A percentile compares a stretch with the other conserved stretches of the same genome.
These are phyloP conservation scores for Jaapia argillacea DNA, from an alignment of 768 basidiomycete species.

Conservation along the genomic window DNA sequence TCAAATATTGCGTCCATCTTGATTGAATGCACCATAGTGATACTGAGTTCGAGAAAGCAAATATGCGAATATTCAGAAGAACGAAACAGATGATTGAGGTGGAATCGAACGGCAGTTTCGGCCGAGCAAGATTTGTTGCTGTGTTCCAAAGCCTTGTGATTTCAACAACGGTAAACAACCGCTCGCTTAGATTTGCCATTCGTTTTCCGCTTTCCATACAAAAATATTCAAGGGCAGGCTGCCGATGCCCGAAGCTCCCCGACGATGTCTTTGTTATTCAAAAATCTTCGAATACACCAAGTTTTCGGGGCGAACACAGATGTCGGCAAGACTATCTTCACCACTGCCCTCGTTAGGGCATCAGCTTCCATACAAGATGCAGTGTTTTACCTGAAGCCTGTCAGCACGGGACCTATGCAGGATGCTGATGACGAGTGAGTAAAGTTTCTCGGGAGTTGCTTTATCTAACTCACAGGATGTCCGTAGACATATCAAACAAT, in stretches of 20 bases:
- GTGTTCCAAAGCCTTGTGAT: too few relatives aligned
- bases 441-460: background rate
- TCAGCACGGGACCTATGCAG: slow-evolving; percentile 74
- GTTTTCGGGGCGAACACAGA: slow-evolving; percentile 95
- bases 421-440: slow-evolving; percentile 82
- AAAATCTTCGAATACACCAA: slow-evolving; percentile 78
- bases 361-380: slow-evolving; percentile 45
- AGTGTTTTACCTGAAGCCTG: slow-evolving; percentile 77
- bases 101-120: too few relatives aligned
- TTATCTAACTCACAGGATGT: slow-evolving; percentile 1
- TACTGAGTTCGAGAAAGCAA: too few relatives aligned
- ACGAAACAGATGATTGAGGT: too few relatives aligned
- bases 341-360: slow-evolving; percentile 73
- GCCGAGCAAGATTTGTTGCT: too few relatives aligned
- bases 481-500: slow-evolving; percentile 55
- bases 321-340: slow-evolving; percentile 90
- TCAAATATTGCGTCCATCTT: background rate
- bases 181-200: too few relatives aligned
- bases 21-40: too few relatives aligned
- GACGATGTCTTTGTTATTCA: slow-evolving; percentile 75
- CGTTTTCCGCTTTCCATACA: too few relatives aligned
- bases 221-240: too few relatives aligned
- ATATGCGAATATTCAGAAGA: too few relatives aligned
- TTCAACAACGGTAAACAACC: too few relatives aligned
- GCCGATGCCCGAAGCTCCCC: too few relatives aligned